These are phyloP conservation scores for Yamadazyma phyllophila DNA, from an alignment of 805 yeast genomes.

Conservation along the genomic window DNA sequence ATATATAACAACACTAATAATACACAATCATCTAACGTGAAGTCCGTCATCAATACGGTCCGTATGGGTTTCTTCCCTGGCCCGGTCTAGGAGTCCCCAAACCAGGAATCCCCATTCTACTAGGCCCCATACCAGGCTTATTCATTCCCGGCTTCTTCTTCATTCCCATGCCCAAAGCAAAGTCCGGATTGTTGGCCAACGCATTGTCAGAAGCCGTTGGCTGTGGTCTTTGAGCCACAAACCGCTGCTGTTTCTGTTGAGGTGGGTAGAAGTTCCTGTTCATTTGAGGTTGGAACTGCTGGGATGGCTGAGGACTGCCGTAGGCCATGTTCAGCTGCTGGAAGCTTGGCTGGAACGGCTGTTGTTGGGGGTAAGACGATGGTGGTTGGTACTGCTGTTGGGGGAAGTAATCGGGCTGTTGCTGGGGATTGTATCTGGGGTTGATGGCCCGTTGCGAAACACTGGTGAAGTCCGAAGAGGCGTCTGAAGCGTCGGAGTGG, in stretches of 20 bases:
- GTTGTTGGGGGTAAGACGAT: constrained; percentile 16
- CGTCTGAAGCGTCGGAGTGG: constrained; percentile 27
- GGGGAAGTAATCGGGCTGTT: constrained; percentile 17
- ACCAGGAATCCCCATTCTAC: constrained; percentile 11
- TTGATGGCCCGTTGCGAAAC: constrained; percentile 76
- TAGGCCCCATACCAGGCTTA: constrained; percentile 7
- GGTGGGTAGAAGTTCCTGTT: constrained; percentile 3
- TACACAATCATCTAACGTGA: neutral
- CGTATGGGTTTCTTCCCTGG: constrained; percentile 6
- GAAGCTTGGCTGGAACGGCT: constrained; percentile 16
- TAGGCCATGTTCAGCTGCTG: constrained; percentile 14
- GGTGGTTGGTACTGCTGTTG: constrained; percentile 10
- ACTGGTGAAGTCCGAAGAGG: constrained; percentile 69
- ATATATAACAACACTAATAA: neutral
- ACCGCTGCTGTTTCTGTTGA: constrained; percentile 12
- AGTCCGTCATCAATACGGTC: constrained; percentile 5
- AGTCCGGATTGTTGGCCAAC: constrained; percentile 41
- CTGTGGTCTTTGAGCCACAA: constrained; percentile 23
- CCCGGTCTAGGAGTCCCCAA: constrained; percentile 4
- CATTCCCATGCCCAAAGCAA: constrained; percentile 25
- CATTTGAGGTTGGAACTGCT: constrained; percentile 7
- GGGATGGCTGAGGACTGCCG: neutral
- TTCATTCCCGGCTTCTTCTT: constrained; percentile 13
- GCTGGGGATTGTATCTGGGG: constrained; percentile 44
- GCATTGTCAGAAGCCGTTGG: constrained; percentile 39